Evolutionary conservation across 2,329 filamentous ascomycete genomes (phyloP).

Genomic region (Colletotrichum higginsianum): DNA sequence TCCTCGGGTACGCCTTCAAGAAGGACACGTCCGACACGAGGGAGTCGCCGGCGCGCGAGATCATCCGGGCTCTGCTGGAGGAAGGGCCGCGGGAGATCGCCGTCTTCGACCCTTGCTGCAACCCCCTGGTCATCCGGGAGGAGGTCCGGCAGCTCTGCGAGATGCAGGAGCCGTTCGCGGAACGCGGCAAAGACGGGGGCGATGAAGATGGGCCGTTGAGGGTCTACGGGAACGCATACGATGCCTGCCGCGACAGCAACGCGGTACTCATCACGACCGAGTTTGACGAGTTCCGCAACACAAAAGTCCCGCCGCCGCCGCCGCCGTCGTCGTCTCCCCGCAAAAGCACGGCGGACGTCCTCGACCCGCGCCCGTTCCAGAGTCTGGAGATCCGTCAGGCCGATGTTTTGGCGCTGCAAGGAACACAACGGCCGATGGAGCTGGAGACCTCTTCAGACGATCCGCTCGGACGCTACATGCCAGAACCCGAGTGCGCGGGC

Average conservation of each 20-base stretch:
- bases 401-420: slow-evolving; percentile 63
- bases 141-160: slow-evolving; percentile 63
- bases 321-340: not conserved
- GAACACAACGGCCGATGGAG: slow-evolving; percentile 28
- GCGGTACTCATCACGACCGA: slow-evolving; percentile 70
- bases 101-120: slow-evolving; percentile 77
- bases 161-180: slow-evolving; percentile 37
- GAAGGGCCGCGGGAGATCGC: slow-evolving; percentile 76
- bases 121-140: slow-evolving; percentile 63
- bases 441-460: slow-evolving; percentile 52
- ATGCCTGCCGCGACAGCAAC: slow-evolving; percentile 64
- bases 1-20: slow-evolving; percentile 86
- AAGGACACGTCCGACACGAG: slow-evolving; percentile 83
- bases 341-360: slow-evolving; percentile 52
- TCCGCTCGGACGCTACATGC: slow-evolving; percentile 61
- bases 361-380: slow-evolving; percentile 63
- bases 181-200: slow-evolving; percentile 47
- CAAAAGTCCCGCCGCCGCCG: slow-evolving; percentile 29
- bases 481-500: slow-evolving; percentile 60
- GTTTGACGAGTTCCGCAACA: slow-evolving; percentile 69
- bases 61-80: slow-evolving; percentile 75
- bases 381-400: slow-evolving; percentile 55
- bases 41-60: slow-evolving; percentile 77
- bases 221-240: slow-evolving; percentile 63
- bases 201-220: slow-evolving; percentile 60